Conservation (phyloP, 257 asterid species). For the Nicotiana noctiflora region DNA sequence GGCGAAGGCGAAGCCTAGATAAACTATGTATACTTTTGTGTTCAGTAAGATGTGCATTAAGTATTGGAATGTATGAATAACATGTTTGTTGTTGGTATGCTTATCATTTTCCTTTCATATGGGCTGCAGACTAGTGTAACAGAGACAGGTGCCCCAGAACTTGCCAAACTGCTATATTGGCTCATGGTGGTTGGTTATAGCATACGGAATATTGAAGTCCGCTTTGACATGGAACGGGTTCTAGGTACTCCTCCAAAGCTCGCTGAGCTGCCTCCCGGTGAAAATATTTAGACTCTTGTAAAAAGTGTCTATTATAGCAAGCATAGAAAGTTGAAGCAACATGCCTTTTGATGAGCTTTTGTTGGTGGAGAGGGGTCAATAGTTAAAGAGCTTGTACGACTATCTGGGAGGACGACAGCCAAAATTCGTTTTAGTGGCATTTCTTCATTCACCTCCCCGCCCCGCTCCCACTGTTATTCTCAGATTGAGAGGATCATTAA, state of each 20-base stretch:
- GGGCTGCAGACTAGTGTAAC: constrained; percentile 70
- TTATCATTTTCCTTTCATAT: constrained; percentile 3
- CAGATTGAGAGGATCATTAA: background rate
- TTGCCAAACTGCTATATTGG: constrained; percentile 92
- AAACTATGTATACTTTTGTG: background rate
- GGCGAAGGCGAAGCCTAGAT: background rate
- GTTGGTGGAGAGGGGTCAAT: background rate
- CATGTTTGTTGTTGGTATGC: background rate
- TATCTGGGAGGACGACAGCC: background rate
- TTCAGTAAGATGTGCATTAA: background rate
- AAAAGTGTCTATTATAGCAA: constrained; percentile 6
- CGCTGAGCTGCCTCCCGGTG: constrained; percentile 97
- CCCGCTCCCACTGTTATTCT: background rate
- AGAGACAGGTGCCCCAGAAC: constrained; percentile 87
- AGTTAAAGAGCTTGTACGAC: background rate
- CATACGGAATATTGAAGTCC: constrained; percentile 89
- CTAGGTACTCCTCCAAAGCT: constrained; percentile 76
- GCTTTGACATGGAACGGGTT: constrained; percentile 93
- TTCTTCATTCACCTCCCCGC: background rate
- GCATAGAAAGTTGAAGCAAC: background rate
- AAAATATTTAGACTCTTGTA: constrained; percentile 40
- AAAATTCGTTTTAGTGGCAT: background rate
- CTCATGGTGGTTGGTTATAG: constrained; percentile 99
- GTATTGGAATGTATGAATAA: background rate
- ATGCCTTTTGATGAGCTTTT: background rate